Conservation (phyloP, 805 yeast genomes). For the Candida oleophila region DNA sequence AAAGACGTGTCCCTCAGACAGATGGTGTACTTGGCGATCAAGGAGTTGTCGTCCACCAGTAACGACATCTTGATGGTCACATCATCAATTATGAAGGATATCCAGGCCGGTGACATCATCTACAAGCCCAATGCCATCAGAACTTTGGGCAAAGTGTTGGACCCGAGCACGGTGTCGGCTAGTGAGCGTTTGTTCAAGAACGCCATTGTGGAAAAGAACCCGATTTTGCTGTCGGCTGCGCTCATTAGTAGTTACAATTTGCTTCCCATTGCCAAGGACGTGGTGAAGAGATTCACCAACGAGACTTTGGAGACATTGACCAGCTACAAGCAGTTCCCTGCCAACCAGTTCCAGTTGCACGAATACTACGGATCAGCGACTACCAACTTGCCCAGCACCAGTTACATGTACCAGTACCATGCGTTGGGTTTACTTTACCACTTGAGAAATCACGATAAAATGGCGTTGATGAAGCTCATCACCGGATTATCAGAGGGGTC, state of each 20-base stretch:
- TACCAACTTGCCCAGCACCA: slow-evolving; percentile 58
- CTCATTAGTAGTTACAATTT: slow-evolving; percentile 87
- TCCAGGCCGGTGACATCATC: slow-evolving; percentile 81
- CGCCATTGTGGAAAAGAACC: slow-evolving; percentile 88
- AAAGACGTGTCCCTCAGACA: slow-evolving; percentile 86
- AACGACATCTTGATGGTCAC: slow-evolving; percentile 97
- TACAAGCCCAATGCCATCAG: slow-evolving; percentile 95
- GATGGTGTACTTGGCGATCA: slow-evolving; percentile 89
- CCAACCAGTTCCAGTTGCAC: slow-evolving; percentile 50
- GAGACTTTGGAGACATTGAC: slow-evolving; percentile 91
- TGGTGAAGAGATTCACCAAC: slow-evolving; percentile 89
- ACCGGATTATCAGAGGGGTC: slow-evolving; percentile 67
- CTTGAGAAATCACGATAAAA: slow-evolving; percentile 84
- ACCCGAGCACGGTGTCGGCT: slow-evolving; percentile 85
- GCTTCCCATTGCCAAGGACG: slow-evolving; percentile 85
- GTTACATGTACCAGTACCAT: slow-evolving; percentile 90
- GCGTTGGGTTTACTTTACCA: slow-evolving; percentile 89
- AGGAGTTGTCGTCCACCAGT: slow-evolving; percentile 80
- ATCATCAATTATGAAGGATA: slow-evolving; percentile 96
- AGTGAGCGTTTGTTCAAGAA: slow-evolving; percentile 91
- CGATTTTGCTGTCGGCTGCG: slow-evolving; percentile 90
- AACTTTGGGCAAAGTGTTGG: slow-evolving; percentile 85
- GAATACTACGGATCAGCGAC: slow-evolving; percentile 56
- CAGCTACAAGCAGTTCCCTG: slow-evolving; percentile 55
- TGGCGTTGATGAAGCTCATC: slow-evolving; percentile 89